A percentile compares a stretch with the other conserved stretches of the same genome.
Evolutionary conservation across 2,329 filamentous ascomycete genomes (phyloP).

Genomic region (Trichoderma cornu-damae): DNA sequence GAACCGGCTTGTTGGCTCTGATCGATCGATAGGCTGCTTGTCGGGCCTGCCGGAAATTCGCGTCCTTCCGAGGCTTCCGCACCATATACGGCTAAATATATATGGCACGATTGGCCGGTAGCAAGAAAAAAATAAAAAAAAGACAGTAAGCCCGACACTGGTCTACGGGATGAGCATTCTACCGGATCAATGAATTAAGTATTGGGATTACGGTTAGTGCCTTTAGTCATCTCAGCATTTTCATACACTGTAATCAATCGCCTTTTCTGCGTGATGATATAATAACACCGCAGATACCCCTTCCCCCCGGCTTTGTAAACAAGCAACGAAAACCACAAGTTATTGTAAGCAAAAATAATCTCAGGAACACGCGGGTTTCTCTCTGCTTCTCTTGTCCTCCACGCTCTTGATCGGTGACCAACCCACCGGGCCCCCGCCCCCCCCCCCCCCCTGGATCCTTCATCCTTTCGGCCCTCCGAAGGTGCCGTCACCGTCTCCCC

Average conservation of each 20-base stretch:
- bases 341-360: too few species aligned
- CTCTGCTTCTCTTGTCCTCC: too few species aligned
- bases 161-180: not conserved
- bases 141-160: not conserved
- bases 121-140: not conserved
- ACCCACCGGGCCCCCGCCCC: not conserved
- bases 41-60: constrained; percentile 14
- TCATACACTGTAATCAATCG: not conserved
- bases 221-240: not conserved
- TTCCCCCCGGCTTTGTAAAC: not conserved
- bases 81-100: not conserved
- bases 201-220: not conserved
- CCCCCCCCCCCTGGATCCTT: not conserved
- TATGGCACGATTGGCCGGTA: not conserved
- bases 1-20: constrained; percentile 12
- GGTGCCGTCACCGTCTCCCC: constrained; percentile 3
- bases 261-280: constrained; percentile 6
- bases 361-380: too few species aligned
- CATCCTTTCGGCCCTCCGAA: constrained; percentile 13
- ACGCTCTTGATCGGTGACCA: not conserved
- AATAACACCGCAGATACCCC: constrained; percentile 11
- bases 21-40: constrained; percentile 9
- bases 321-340: not conserved
- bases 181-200: not conserved
- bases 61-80: constrained; percentile 12